Conservation (phyloP, 352 stramenopile genomes). For the Thalassiosira delicatula region DNA sequence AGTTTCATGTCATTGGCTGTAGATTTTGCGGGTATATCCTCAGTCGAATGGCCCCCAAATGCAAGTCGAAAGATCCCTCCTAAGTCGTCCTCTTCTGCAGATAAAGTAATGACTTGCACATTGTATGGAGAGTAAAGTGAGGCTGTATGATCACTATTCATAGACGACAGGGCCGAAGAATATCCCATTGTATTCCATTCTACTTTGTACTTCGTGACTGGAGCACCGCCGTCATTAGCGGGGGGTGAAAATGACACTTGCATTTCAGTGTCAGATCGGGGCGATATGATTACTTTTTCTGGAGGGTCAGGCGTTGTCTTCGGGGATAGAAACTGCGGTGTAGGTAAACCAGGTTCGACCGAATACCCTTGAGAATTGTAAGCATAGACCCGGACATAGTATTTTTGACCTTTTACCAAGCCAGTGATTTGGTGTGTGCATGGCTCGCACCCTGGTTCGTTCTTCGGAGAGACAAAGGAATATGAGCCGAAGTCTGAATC, state of each 20-base stretch:
- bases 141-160: slow-evolving; percentile 65
- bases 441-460: slow-evolving; percentile 48
- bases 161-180: slow-evolving; percentile 64
- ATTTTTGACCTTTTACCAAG: slow-evolving; percentile 82
- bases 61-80: slow-evolving; percentile 87
- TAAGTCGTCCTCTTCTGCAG: slow-evolving; percentile 86
- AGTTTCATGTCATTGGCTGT: slow-evolving; percentile 86
- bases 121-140: slow-evolving; percentile 88
- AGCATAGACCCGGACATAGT: slow-evolving; percentile 89
- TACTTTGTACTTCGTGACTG: slow-evolving; percentile 89
- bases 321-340: slow-evolving; percentile 42
- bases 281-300: slow-evolving; percentile 66
- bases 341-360: slow-evolving; percentile 43
- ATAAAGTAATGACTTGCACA: slow-evolving; percentile 89
- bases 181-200: slow-evolving; percentile 92
- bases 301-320: slow-evolving; percentile 58
- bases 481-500: slow-evolving; percentile 39
- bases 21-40: slow-evolving; percentile 84
- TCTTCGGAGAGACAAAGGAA: slow-evolving; percentile 49
- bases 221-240: slow-evolving; percentile 86
- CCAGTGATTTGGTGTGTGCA: slow-evolving; percentile 56
- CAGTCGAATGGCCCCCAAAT: slow-evolving; percentile 80
- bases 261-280: slow-evolving; percentile 70
- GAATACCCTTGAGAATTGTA: slow-evolving; percentile 85
- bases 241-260: slow-evolving; percentile 84